Conservation (phyloP, 2,329 filamentous ascomycete genomes). For the Zasmidium cellare region DNA sequence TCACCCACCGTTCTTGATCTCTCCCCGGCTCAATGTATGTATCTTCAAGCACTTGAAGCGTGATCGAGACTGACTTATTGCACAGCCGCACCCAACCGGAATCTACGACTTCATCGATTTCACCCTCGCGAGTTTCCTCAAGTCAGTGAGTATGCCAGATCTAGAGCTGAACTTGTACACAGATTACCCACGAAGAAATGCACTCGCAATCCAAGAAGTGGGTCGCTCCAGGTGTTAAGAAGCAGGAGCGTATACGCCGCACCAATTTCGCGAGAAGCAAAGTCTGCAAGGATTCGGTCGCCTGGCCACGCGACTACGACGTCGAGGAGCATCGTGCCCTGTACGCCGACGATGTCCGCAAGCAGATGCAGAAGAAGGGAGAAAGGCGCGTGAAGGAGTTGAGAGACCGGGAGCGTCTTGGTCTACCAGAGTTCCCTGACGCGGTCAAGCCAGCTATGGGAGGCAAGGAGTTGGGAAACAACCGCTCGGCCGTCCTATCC, state of each 20-base stretch:
- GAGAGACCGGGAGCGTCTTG: constrained; percentile 1
- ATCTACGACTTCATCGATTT: too few relatives aligned
- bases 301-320: constrained; percentile 28
- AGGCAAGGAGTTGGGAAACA: constrained; percentile 18
- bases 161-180: too few relatives aligned
- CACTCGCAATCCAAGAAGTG: constrained; percentile 13
- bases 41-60: too few relatives aligned
- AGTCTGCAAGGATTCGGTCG: constrained; percentile 28
- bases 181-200: not conserved
- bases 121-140: too few relatives aligned
- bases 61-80: too few relatives aligned
- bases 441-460: constrained; percentile 12
- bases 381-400: not conserved
- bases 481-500: constrained; percentile 35
- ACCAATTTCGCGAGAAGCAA: constrained; percentile 23
- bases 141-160: too few relatives aligned
- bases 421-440: not conserved
- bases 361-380: not conserved
- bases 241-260: constrained; percentile 17
- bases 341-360: constrained; percentile 10
- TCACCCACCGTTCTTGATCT: too few relatives aligned
- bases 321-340: constrained; percentile 19
- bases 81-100: too few relatives aligned
- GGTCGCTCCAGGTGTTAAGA: constrained; percentile 15
- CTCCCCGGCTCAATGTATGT: too few relatives aligned